Percentiles rank a stretch among this genome's conserved stretches.
Evolutionary conservation across 192 early-diverging fungal species (phyloP).

Genomic region (Phlyctochytrium bullatum): DNA sequence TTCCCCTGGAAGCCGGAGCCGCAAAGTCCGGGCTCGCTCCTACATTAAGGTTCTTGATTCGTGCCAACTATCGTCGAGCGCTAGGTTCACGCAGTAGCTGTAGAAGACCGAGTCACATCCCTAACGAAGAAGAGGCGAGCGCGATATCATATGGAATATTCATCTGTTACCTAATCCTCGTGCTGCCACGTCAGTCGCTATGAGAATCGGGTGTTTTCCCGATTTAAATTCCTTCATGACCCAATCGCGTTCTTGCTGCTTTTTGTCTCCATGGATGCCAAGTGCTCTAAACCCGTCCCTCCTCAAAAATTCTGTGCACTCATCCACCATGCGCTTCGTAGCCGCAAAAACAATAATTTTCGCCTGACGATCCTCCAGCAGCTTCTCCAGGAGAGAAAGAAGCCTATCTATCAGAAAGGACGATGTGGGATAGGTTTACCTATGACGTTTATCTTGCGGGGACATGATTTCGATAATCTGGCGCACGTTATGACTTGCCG

Average conservation of each 20-base stretch:
- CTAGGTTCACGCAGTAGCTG: too few relatives aligned
- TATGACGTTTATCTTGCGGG: slow-evolving; percentile 82
- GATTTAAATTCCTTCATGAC: slow-evolving; percentile 89
- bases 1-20: too few relatives aligned
- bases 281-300: slow-evolving; percentile 89
- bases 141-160: too few relatives aligned
- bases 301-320: slow-evolving; percentile 82
- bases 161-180: slow-evolving; percentile 54
- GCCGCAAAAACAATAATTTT: slow-evolving; percentile 55
- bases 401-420: neutral
- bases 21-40: too few relatives aligned
- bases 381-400: neutral
- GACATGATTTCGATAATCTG: slow-evolving; percentile 89
- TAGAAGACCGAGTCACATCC: too few relatives aligned
- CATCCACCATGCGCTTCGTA: slow-evolving; percentile 59
- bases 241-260: slow-evolving; percentile 95
- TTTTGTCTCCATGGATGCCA: slow-evolving; percentile 97
- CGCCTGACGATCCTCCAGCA: slow-evolving; percentile 25
- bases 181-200: slow-evolving; percentile 85
- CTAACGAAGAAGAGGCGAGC: too few relatives aligned
- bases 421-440: slow-evolving; percentile 35
- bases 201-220: slow-evolving; percentile 85
- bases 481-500: slow-evolving; percentile 88
- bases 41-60: too few relatives aligned
- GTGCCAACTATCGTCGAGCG: too few relatives aligned